Conservation (phyloP, 208 protist genomes). For the Acanthamoeba royreba region DNA sequence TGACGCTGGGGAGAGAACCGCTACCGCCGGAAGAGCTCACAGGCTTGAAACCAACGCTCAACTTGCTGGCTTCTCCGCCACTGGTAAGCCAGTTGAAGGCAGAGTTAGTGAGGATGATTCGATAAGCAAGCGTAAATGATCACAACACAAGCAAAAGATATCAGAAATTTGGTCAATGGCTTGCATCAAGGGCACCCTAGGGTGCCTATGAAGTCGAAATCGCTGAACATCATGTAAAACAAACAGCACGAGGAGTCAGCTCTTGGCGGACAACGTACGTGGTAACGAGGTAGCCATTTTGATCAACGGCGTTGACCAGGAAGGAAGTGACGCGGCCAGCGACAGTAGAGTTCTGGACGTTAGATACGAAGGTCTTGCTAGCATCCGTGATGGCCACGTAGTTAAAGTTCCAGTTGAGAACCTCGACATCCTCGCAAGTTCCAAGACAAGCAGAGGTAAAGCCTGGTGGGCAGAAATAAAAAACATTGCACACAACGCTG, state of each 20-base stretch:
- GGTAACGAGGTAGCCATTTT: background rate
- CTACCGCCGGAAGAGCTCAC: background rate
- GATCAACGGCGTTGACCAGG: background rate
- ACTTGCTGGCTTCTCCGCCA: background rate
- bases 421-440: background rate
- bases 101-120: no score
- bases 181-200: background rate
- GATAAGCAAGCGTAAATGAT: no score
- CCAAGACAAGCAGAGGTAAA: background rate
- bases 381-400: background rate
- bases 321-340: background rate
- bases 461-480: no score
- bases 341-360: background rate
- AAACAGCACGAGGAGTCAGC: background rate
- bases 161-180: background rate
- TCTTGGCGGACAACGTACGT: background rate
- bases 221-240: background rate
- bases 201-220: slow-evolving; percentile 4
- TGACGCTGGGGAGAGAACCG: background rate
- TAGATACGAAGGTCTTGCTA: background rate
- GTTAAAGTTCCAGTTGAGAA: background rate
- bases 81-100: no score
- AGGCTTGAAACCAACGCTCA: background rate
- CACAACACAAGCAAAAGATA: no score
- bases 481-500: no score